These are phyloP conservation scores for Diversispora eburnea DNA, from an alignment of 192 early-diverging fungal species.

Conservation along the genomic window DNA sequence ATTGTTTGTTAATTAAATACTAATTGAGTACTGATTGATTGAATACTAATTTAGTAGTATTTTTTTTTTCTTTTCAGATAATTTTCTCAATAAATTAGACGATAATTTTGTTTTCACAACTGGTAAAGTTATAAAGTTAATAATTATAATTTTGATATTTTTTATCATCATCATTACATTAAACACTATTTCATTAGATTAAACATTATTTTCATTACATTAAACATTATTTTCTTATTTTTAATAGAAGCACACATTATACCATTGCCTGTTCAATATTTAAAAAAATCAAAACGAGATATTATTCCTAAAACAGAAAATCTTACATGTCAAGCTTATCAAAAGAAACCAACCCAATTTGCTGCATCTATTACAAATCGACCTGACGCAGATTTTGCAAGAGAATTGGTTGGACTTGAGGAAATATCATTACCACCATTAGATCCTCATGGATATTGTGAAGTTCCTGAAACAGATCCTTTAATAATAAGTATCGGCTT, in stretches of 20 bases:
- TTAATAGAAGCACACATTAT: conserved; percentile 57
- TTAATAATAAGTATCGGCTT: conserved; percentile 39
- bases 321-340: conserved; percentile 31
- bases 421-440: conserved; percentile 21
- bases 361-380: conserved; percentile 41
- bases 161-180: neutral
- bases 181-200: neutral
- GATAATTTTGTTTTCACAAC: conserved; percentile 88
- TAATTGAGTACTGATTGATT: neutral
- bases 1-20: too few relatives aligned
- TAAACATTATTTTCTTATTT: neutral
- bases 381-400: conserved; percentile 50
- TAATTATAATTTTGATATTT: neutral
- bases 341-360: conserved; percentile 25
- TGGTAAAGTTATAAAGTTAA: conserved; percentile 35
- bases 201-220: neutral
- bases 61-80: conserved; percentile 40
- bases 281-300: conserved; percentile 4
- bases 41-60: neutral
- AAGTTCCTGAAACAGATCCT: conserved; percentile 32
- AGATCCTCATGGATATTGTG: conserved; percentile 46
- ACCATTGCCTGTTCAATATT: conserved; percentile 34
- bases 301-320: neutral
- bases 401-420: conserved; percentile 42
- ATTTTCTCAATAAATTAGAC: conserved; percentile 66